Evolutionary conservation across 73 alveolate species (phyloP), one percentile per base, ranked within the genome.

Genomic region (Stentor coeruleus): DNA sequence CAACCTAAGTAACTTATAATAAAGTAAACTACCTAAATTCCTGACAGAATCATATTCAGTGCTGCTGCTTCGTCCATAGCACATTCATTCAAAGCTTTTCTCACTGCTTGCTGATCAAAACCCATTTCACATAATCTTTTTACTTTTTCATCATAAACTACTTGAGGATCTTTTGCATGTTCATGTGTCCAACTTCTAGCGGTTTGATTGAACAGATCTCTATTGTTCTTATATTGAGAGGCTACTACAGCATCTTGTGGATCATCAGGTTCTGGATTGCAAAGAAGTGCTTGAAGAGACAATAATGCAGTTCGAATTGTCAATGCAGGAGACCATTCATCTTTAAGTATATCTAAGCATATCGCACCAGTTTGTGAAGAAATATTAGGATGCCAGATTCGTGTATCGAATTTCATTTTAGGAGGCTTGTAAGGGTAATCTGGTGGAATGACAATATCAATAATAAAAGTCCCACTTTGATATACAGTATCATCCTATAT

Each of bases 201-300:
- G 35, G 96, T 94, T 28, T 83, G 82, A 49, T 89, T 84, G 82
- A 82, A 95, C 75, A 83, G 58, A 38, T 95, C 94, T 72, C 87
- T 89, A 80, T 95, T 95, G 39, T 82, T 73, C 89, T 92, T 92
- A 77, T 90, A 95, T 88, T 94, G 91, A 39, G 89, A 83, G 77
- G 99, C 99, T 4, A 95, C 99, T n/a, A 88, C 98, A 39, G 99
- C 99, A 87, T 95, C 99, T 84, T 95, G 92, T 11, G 99, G 99
- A 55, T 95, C 98, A 90, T 95, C 96, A 28, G 98, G 97, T 75
- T 92, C 96, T 41, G 98, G 97, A 31, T 92, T 92, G 41, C 98
- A 94, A 55, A 94, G 85, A 39, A 94, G 86, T 4, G 99, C 99
- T 82, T 95, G 92, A 14, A 95, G 89, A 35, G 98, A 93, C 26